phyloP scores from a whole-genome alignment of 768 basidiomycete species.

The Vishniacozyma victoriae region DNA sequence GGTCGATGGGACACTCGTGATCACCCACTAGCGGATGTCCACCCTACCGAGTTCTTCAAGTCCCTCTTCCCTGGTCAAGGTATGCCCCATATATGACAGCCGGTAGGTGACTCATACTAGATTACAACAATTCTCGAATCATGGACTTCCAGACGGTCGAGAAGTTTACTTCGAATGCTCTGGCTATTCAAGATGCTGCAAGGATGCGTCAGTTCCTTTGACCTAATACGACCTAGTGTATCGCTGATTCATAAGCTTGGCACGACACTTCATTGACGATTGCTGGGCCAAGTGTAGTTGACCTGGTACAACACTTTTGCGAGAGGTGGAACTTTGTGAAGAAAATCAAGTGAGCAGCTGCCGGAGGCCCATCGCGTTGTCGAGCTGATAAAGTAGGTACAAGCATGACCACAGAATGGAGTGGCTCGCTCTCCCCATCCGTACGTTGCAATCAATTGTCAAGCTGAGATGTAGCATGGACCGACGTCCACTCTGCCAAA shows the following conservation, averaged over 20 bases:
- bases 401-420: constrained; percentile 46
- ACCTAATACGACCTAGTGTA: neutral
- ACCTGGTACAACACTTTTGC: constrained; percentile 85
- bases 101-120: constrained; percentile 8
- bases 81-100: constrained; percentile 1
- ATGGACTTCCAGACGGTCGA: constrained; percentile 59
- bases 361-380: neutral
- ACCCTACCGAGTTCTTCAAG: constrained; percentile 72
- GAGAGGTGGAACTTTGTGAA: constrained; percentile 63
- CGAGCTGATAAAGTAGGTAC: constrained; percentile 15
- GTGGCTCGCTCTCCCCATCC: constrained; percentile 45
- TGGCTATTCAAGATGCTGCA: constrained; percentile 44
- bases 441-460: constrained; percentile 14
- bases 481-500: constrained; percentile 24
- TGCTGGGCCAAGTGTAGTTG: constrained; percentile 69
- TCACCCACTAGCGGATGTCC: constrained; percentile 78
- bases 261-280: constrained; percentile 66
- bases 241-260: constrained; percentile 55
- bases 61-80: constrained; percentile 82
- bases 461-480: constrained; percentile 29
- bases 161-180: constrained; percentile 49
- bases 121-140: constrained; percentile 49
- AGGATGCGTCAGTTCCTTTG: constrained; percentile 35
- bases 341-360: constrained; percentile 20
- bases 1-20: constrained; percentile 93